Base-by-base conservation (phyloP, 306 rosid genomes). In the Rosa persica region DNA sequence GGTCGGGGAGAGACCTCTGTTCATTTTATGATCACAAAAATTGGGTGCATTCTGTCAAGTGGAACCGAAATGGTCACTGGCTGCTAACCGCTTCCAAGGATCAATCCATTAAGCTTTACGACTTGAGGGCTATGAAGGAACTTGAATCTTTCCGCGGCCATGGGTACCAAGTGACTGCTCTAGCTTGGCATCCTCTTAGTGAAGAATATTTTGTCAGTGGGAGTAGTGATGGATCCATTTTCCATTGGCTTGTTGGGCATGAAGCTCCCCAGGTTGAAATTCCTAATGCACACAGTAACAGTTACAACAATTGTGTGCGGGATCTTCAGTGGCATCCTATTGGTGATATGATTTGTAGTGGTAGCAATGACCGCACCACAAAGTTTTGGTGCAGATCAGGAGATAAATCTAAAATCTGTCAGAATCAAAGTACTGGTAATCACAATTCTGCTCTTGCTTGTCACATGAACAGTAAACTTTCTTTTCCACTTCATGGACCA, bases 251-350 rank as follows among this genome's bases (percentile, higher is more conserved):
- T 88, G 98, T 94, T 57, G 97, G 97, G 88, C 98, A 92, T 77
- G 97, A 89, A 54, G 88, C 93, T 64, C 98, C 98, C 5, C 97
- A 92, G 85, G 83, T 92, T 81, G 97, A 94, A 88, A 90, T 94
- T 85, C 22, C 87, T 52, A 88, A 84, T 76, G 97, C 97, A 20
- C 98, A 94, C 78, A 97, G 90, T 77, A 90, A 0, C 49, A 30
- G 34, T 30, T 30, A 30, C 34, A 30, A 30, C 2, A 46, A 89
- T 79, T 89, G 88, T 80, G 98, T 92, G 65, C 92, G 98, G 98
- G 97, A 94, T 83, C 97, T 94, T 80, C 97, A 96, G 34, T 94
- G 98, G 98, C 98, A 94, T 86, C 98, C 98, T 74, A 90, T 88
- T 67, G 98, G 98, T 80, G 90, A 94, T 84, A 96, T 94, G 86